Percentiles rank a stretch among this genome's conserved stretches.
phyloP scores from a whole-genome alignment of 331 rosid species.

The Phaseolus coccineus region DNA sequence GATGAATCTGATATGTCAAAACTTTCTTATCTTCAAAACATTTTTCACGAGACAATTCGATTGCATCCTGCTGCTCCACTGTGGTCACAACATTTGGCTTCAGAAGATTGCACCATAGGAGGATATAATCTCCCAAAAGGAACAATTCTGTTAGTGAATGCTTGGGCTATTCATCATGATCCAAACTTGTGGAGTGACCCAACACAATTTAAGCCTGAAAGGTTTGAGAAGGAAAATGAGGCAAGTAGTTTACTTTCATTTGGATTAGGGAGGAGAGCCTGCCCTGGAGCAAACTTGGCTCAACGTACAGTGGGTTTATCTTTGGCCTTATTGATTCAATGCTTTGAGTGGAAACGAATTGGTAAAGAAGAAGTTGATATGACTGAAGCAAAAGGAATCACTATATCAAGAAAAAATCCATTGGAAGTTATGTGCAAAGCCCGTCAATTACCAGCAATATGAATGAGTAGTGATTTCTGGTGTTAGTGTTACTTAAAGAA shows the following conservation, averaged over 20 bases:
- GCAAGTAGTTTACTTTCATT: neutral
- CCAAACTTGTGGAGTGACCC: neutral
- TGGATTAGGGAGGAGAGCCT: constrained; percentile 5
- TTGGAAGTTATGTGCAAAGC: constrained; percentile 4
- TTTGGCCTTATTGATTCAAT: neutral
- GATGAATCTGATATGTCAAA: neutral
- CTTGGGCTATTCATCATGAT: neutral
- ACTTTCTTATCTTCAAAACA: neutral
- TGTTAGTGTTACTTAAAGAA: too few relatives aligned
- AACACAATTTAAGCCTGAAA: neutral
- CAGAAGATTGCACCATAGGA: neutral
- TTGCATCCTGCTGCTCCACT: neutral
- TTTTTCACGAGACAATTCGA: neutral
- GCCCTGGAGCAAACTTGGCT: neutral
- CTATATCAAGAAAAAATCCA: neutral
- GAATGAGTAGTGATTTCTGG: too few relatives aligned
- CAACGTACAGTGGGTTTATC: neutral
- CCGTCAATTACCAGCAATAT: neutral
- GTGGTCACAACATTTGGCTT: neutral
- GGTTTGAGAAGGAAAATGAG: neutral
- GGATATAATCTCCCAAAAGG: neutral
- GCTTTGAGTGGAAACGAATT: neutral
- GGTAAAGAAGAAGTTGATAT: neutral
- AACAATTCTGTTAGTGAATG: neutral
- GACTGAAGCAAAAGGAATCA: neutral